Evolutionary conservation across 2,329 filamentous ascomycete genomes (phyloP), one percentile per base, ranked within the genome.

Genomic region (Beauveria medogensis): DNA sequence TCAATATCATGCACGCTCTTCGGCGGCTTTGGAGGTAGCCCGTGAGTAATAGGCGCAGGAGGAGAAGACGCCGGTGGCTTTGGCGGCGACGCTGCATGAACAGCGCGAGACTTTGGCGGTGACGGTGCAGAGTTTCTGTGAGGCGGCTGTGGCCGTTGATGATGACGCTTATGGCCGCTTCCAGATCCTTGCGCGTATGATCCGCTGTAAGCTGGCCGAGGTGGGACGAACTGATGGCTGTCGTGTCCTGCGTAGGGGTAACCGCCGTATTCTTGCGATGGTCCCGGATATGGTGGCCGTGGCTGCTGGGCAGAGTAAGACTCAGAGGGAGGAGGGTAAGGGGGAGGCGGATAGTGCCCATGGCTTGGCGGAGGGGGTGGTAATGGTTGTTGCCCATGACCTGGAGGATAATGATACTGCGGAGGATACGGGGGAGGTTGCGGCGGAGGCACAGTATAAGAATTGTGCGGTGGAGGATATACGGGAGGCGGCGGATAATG

Each of bases 401-500:
- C 37, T 18, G 46, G 55, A 16, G 54, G 60, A 26, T 62, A 55
- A 24, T 63, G 51, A 67, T 47, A 67, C 60, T 40, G 60, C 16
- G 51, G 63, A n/a, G 61, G 63, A 44, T 55, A 61, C 40, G 51
- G 53, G 30, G 61, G 60, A 22, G 64, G 57, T 7, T 59, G 60
- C 7, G 63, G 53, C 8, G 61, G 52, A 14, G 59, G 60, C 6
- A 40, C 52, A n/a, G 54, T 22, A 28, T 61, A 57, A 16, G 53
- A 28, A 40, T 16, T 30, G 41, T 34, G 48, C n/a, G 51, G 60
- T 53, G 50, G 60, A 34, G 54, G 62, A 48, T 65, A 70, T 12
- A 64, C 62, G 14, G 46, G 37, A 16, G 68, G 66, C 16, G 66
- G 68, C 20, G 66, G 65, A 37, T 70, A 72, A 16, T 65, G 65